Conservation (phyloP, 176 grass and related monocot genomes). For the Elaeis guineensis region DNA sequence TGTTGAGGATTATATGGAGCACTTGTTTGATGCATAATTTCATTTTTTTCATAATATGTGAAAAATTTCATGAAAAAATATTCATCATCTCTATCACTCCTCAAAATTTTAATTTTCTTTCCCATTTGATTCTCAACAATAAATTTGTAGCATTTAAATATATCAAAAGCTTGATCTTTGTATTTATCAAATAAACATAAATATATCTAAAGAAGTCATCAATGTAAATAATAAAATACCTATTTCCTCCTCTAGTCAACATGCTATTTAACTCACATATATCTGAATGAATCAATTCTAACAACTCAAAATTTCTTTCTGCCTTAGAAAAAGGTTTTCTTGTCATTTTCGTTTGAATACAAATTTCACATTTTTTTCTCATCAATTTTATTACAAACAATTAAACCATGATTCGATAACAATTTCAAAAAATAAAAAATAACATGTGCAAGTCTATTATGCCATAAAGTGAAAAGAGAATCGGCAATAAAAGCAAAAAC, state of each 20-base stretch:
- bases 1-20: neutral
- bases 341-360: neutral
- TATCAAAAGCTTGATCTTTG: no score
- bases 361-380: no score
- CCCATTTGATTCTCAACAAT: no score
- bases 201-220: neutral
- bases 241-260: no score
- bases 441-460: no score
- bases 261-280: neutral
- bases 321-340: neutral
- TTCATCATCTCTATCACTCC: neutral
- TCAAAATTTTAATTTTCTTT: no score
- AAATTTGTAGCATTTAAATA: no score
- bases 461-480: no score
- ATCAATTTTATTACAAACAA: no score
- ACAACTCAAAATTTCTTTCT: neutral
- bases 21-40: neutral
- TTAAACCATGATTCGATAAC: no score
- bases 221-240: neutral
- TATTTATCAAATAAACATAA: neutral
- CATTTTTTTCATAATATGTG: neutral
- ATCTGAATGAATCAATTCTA: neutral
- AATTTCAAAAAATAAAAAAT: no score
- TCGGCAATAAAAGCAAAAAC: no score
- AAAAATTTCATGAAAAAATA: neutral